phyloP scores from a whole-genome alignment of 2,329 filamentous ascomycete species.

The Fusarium sp. region DNA sequence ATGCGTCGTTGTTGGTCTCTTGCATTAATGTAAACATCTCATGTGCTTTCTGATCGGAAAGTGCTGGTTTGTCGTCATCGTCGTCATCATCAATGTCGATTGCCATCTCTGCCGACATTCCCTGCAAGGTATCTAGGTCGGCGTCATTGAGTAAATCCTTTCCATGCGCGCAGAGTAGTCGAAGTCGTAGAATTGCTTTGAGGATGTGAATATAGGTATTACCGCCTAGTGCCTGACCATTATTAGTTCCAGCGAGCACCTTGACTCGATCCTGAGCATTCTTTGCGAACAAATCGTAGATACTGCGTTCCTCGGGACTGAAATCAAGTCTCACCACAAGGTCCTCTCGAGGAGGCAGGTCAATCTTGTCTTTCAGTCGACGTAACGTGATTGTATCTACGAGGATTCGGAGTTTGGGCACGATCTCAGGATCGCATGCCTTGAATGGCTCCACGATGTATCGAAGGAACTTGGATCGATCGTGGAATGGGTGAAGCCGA shows the following conservation, averaged over 20 bases:
- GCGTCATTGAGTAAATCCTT: conserved; percentile 87
- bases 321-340: conserved; percentile 80
- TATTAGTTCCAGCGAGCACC: conserved; percentile 69
- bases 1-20: conserved; percentile 81
- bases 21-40: conserved; percentile 86
- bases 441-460: conserved; percentile 90
- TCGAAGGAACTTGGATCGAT: conserved; percentile 77
- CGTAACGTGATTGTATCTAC: conserved; percentile 95
- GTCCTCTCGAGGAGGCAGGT: conserved; percentile 80
- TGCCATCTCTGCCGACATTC: conserved; percentile 83
- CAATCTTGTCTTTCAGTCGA: conserved; percentile 89
- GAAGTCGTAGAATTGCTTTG: conserved; percentile 88
- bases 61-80: conserved; percentile 64
- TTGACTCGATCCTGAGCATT: conserved; percentile 84
- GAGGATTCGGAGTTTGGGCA: conserved; percentile 85
- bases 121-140: conserved; percentile 82
- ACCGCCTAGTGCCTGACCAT: conserved; percentile 76
- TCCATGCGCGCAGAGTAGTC: conserved; percentile 93
- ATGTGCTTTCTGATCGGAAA: conserved; percentile 79
- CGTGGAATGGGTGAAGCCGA: conserved; percentile 84
- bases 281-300: conserved; percentile 87
- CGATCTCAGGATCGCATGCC: conserved; percentile 81
- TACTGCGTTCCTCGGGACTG: conserved; percentile 73
- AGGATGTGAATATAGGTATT: conserved; percentile 94
- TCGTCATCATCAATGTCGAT: conserved; percentile 89